These are phyloP conservation scores for Pythium phragmiticola DNA, from an alignment of 352 stramenopile genomes.

Conservation along the genomic window DNA sequence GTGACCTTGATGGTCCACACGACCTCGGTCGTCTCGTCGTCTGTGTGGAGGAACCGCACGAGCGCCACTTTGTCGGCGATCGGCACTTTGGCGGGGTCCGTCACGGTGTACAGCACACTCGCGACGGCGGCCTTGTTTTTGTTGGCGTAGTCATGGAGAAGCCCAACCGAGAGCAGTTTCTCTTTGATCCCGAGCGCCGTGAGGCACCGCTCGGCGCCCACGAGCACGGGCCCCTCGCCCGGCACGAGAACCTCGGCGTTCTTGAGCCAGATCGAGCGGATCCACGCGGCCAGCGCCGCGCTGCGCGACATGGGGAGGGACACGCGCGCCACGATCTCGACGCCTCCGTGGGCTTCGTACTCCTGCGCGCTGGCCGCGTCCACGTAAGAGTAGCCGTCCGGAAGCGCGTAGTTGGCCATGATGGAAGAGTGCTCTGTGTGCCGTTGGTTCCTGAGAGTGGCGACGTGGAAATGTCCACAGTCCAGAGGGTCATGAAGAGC, in stretches of 20 bases:
- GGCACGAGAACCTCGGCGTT: constrained; percentile 1
- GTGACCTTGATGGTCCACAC: constrained; percentile 23
- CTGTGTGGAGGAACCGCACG: constrained; percentile 12
- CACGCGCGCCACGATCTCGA: constrained; percentile 5
- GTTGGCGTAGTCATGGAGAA: not conserved
- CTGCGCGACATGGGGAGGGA: not conserved
- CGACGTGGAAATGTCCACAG: not conserved
- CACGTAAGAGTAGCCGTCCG: constrained; percentile 6
- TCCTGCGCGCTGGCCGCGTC: constrained; percentile 3
- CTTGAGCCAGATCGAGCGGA: constrained; percentile 11
- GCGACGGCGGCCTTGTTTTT: constrained; percentile 2
- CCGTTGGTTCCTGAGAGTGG: not conserved
- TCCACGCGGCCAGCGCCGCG: constrained; percentile 13
- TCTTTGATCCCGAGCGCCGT: constrained; percentile 13
- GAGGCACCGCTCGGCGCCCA: constrained; percentile 11
- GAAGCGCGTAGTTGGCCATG: constrained; percentile 5
- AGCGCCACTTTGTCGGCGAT: constrained; percentile 12
- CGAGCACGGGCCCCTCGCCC: constrained; percentile 11
- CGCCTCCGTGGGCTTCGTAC: constrained; percentile 3
- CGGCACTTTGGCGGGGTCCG: not conserved
- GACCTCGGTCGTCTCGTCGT: constrained; percentile 7
- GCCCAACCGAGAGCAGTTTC: constrained; percentile 14
- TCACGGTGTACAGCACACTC: constrained; percentile 15
- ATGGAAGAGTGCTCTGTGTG: not conserved
- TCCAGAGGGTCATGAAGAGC: not conserved